Percentiles rank a stretch among this genome's conserved stretches.
These are phyloP conservation scores for Plantago lanceolata DNA, from an alignment of 305 asterid genomes.

Conservation along the genomic window DNA sequence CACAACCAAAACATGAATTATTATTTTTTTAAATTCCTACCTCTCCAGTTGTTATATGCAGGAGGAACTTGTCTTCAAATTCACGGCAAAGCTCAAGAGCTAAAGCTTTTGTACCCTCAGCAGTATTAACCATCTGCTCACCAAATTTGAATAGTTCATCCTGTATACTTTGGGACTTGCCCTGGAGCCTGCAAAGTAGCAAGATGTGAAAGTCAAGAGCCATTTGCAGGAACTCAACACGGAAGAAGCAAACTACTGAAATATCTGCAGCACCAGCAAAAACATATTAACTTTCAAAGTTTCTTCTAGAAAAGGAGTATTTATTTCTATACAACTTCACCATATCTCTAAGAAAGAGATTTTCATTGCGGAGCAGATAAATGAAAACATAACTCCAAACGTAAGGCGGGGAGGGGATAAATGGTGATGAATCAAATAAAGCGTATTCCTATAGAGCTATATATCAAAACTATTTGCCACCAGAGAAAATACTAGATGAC, in stretches of 20 bases:
- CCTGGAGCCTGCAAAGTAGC: slow-evolving; percentile 72
- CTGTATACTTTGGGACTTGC: slow-evolving; percentile 88
- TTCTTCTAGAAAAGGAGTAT: not conserved
- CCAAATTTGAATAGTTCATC: slow-evolving; percentile 95
- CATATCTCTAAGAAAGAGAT: slow-evolving; percentile 7
- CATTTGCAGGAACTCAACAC: slow-evolving; percentile 16
- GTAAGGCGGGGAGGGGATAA: not conserved
- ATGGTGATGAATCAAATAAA: not conserved
- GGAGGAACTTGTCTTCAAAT: slow-evolving; percentile 99
- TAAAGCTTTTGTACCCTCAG: slow-evolving; percentile 93
- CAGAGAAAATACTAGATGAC: not conserved
- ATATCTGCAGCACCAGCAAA: slow-evolving; percentile 20
- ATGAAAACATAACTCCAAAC: slow-evolving; percentile 2
- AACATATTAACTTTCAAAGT: slow-evolving; percentile 15
- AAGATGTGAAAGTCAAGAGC: slow-evolving; percentile 19
- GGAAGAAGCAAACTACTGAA: slow-evolving; percentile 17
- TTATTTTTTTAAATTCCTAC: slow-evolving; percentile 39
- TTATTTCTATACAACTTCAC: not conserved
- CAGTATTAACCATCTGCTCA: slow-evolving; percentile 82
- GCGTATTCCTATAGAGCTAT: not conserved
- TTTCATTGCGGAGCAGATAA: slow-evolving; percentile 2
- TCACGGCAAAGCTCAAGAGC: slow-evolving; percentile 99
- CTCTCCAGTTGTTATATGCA: slow-evolving; percentile 94
- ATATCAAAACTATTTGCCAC: not conserved
- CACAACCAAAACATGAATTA: not conserved